Percentiles rank a stretch among this genome's conserved stretches.
Evolutionary conservation across 2,329 filamentous ascomycete species (phyloP).

Genomic region (Fusarium keratoplasticum): DNA sequence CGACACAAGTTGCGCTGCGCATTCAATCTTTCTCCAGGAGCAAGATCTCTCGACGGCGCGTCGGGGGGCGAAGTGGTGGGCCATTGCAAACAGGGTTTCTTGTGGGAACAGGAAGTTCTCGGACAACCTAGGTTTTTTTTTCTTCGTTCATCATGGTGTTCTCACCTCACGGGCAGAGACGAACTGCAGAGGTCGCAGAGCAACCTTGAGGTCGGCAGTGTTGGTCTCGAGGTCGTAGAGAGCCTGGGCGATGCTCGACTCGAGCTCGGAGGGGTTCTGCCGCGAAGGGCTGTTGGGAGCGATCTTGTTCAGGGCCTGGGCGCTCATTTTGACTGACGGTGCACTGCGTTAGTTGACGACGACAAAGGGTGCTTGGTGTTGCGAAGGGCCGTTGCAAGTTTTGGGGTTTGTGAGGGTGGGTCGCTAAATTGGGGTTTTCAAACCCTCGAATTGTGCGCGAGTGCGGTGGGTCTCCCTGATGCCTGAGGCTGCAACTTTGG

Average conservation of each 20-base stretch:
- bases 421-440: conserved; percentile 58
- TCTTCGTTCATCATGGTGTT: conserved; percentile 53
- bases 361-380: conserved; percentile 41
- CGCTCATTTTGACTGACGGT: conserved; percentile 68
- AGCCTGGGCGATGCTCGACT: conserved; percentile 95
- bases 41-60: conserved; percentile 39
- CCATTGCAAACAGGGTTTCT: conserved; percentile 49
- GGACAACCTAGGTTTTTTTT: conserved; percentile 18
- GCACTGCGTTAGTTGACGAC: conserved; percentile 48
- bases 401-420: conserved; percentile 45
- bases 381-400: conserved; percentile 42
- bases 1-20: conserved; percentile 39
- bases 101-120: conserved; percentile 58
- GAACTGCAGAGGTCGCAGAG: conserved; percentile 97
- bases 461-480: background rate
- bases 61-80: conserved; percentile 44
- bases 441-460: conserved; percentile 48
- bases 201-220: conserved; percentile 96
- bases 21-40: conserved; percentile 28
- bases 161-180: conserved; percentile 99
- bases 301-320: conserved; percentile 94
- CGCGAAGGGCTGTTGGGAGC: conserved; percentile 96
- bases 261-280: conserved; percentile 96
- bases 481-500: conserved; percentile 26
- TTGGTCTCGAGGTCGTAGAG: conserved; percentile 99